These are phyloP conservation scores for Cornus controversa DNA, from an alignment of 148 eudicot species.

Conservation along the genomic window DNA sequence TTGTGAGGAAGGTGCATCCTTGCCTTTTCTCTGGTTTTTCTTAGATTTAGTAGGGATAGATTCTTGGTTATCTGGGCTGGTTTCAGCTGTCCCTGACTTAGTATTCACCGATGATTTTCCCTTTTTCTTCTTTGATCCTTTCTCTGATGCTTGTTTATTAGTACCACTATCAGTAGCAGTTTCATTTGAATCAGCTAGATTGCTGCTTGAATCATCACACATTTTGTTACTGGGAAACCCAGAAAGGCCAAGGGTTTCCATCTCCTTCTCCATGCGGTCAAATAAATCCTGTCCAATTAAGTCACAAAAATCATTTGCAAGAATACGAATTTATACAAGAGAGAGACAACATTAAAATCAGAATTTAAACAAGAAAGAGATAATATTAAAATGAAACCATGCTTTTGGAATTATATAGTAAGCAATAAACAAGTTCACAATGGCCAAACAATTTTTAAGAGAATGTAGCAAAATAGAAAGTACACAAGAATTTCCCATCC, in stretches of 20 bases:
- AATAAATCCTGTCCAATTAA: conserved; percentile 53
- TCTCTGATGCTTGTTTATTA: conserved; percentile 55
- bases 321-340: conserved; percentile 3
- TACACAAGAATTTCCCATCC: too few species aligned
- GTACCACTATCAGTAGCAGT: conserved; percentile 38
- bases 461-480: background rate
- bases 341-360: background rate
- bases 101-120: conserved; percentile 65
- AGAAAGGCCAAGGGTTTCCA: conserved; percentile 49
- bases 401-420: background rate
- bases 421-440: background rate
- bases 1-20: conserved; percentile 50
- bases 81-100: conserved; percentile 47
- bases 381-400: background rate
- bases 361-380: conserved; percentile 7
- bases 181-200: conserved; percentile 49
- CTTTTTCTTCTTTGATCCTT: conserved; percentile 82
- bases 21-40: conserved; percentile 83
- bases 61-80: conserved; percentile 61
- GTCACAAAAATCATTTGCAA: conserved; percentile 1
- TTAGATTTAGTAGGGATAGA: conserved; percentile 61
- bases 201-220: conserved; percentile 46
- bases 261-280: conserved; percentile 73
- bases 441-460: background rate
- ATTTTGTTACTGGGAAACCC: conserved; percentile 29